Percentiles rank a stretch among this genome's conserved stretches.
These are phyloP conservation scores for Quillaja saponaria DNA, from an alignment of 306 rosid species.

Conservation along the genomic window DNA sequence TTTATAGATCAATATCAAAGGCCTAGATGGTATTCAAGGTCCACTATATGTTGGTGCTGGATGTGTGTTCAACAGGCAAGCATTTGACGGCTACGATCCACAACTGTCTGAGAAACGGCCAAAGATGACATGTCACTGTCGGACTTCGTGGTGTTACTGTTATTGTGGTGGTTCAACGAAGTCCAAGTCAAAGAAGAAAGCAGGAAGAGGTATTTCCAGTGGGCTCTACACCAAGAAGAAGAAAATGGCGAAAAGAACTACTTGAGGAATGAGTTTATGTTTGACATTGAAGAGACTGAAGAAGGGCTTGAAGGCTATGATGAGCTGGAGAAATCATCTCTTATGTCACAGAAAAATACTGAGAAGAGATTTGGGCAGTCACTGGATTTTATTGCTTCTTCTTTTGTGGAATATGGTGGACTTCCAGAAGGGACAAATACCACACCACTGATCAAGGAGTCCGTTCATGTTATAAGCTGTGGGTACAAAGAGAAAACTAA, in stretches of 20 bases:
- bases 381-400: constrained; percentile 84
- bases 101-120: constrained; percentile 65
- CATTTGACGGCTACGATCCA: constrained; percentile 84
- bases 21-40: constrained; percentile 97
- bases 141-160: constrained; percentile 69
- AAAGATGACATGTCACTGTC: constrained; percentile 79
- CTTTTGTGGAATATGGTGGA: constrained; percentile 83
- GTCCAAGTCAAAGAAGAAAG: constrained; percentile 76
- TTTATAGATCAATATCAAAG: constrained; percentile 87
- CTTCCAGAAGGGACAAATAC: constrained; percentile 69
- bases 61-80: constrained; percentile 87
- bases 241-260: constrained; percentile 69
- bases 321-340: constrained; percentile 72
- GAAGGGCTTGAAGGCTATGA: constrained; percentile 75
- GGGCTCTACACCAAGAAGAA: constrained; percentile 68
- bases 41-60: constrained; percentile 94
- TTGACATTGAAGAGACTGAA: constrained; percentile 77
- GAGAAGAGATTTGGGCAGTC: constrained; percentile 86
- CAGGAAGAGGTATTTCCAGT: constrained; percentile 60
- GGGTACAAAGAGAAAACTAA: constrained; percentile 97
- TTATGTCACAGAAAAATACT: constrained; percentile 64
- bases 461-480: constrained; percentile 88
- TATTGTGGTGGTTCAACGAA: constrained; percentile 75
- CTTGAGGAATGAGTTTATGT: constrained; percentile 48
- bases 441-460: constrained; percentile 70